Evolutionary conservation across 768 basidiomycete genomes (phyloP).

Genomic region (Bullera alba): DNA sequence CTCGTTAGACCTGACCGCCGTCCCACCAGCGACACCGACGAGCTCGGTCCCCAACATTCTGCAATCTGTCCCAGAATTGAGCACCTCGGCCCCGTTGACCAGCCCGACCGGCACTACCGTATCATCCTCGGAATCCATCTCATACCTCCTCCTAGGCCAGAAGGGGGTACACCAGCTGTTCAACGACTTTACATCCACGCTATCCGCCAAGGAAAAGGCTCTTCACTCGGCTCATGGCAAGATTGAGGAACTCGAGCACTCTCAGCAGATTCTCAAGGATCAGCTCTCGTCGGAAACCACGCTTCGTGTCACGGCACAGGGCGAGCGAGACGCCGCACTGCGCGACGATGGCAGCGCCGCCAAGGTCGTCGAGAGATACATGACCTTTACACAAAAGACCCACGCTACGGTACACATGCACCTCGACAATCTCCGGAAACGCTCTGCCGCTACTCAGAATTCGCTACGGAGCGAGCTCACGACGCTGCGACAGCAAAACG

Average conservation of each 20-base stretch:
- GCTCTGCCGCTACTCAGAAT: slow-evolving; percentile 36
- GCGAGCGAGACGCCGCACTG: slow-evolving; percentile 23
- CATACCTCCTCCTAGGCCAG: slow-evolving; percentile 37
- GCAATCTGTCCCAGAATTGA: slow-evolving; percentile 3
- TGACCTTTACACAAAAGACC: slow-evolving; percentile 47
- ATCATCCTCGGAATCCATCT: slow-evolving; percentile 20
- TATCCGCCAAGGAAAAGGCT: slow-evolving; percentile 25
- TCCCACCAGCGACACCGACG: slow-evolving; percentile 17
- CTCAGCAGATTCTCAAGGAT: slow-evolving; percentile 15
- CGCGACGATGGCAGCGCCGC: slow-evolving; percentile 41
- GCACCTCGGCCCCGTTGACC: background rate
- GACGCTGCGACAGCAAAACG: slow-evolving; percentile 17
- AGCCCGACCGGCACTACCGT: slow-evolving; percentile 1
- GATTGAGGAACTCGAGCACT: slow-evolving; percentile 28
- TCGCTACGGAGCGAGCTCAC: slow-evolving; percentile 33
- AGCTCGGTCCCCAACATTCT: slow-evolving; percentile 2
- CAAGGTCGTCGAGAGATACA: slow-evolving; percentile 47
- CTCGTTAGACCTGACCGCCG: slow-evolving; percentile 25
- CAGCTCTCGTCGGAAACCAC: slow-evolving; percentile 23
- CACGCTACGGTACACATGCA: slow-evolving; percentile 40
- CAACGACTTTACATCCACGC: slow-evolving; percentile 29
- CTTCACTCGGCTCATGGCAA: slow-evolving; percentile 18
- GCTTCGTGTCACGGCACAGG: slow-evolving; percentile 16
- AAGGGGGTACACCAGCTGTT: slow-evolving; percentile 38
- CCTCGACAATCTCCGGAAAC: slow-evolving; percentile 34